Evolutionary conservation across 202 grass and related monocot species (phyloP).

Genomic region (Carex sylvatica): DNA sequence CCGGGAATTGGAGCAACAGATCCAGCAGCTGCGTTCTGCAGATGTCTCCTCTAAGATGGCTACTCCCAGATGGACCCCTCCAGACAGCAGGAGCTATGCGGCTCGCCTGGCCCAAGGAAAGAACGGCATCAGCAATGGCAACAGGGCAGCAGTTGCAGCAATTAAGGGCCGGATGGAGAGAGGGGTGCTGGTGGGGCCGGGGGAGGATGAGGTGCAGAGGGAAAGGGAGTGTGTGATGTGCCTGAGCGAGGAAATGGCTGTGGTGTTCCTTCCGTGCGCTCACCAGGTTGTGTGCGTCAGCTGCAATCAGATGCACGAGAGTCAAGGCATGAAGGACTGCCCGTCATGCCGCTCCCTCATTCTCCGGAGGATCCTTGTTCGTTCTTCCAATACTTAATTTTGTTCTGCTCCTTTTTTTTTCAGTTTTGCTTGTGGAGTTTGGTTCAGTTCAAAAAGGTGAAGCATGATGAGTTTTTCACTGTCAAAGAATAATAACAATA

Average conservation of each 20-base stretch:
- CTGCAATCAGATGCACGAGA: conserved; percentile 83
- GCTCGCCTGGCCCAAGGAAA: conserved; percentile 62
- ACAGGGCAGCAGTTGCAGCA: conserved; percentile 31
- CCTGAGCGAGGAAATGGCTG: conserved; percentile 89
- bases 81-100: conserved; percentile 50
- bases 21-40: conserved; percentile 45
- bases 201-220: conserved; percentile 64
- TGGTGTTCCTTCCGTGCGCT: conserved; percentile 83
- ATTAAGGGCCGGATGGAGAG: conserved; percentile 32
- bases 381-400: conserved; percentile 34
- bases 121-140: conserved; percentile 28
- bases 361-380: conserved; percentile 67
- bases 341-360: conserved; percentile 87
- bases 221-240: conserved; percentile 97
- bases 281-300: conserved; percentile 81
- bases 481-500: conserved; percentile 27
- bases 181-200: background rate
- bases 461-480: conserved; percentile 56
- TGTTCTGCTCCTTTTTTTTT: conserved; percentile 39
- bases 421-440: conserved; percentile 26
- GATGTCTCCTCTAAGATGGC: conserved; percentile 42
- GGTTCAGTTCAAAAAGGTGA: conserved; percentile 43
- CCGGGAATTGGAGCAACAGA: conserved; percentile 69
- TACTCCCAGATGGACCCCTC: conserved; percentile 49
- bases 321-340: conserved; percentile 95